Evolutionary conservation across 148 eudicot species (phyloP).

Genomic region (Vaccinium darrowii): DNA sequence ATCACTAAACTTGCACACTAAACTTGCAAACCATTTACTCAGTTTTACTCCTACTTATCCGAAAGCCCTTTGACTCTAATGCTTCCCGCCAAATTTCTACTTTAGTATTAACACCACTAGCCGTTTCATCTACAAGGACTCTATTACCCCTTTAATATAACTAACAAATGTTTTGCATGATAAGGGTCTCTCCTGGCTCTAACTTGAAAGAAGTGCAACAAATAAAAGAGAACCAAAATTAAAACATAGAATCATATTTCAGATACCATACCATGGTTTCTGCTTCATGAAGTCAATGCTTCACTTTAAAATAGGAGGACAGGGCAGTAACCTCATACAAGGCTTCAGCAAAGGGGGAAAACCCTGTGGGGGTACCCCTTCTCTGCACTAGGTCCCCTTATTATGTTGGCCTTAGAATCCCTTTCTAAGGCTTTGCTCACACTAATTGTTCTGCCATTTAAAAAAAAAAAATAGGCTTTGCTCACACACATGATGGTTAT

Average conservation of each 20-base stretch:
- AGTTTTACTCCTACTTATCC: too few species aligned
- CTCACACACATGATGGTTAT: background rate
- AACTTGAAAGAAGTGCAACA: background rate
- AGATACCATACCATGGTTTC: background rate
- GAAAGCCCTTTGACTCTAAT: too few species aligned
- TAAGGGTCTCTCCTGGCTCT: background rate
- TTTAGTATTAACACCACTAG: too few species aligned
- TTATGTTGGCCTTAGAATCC: background rate
- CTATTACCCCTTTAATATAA: background rate
- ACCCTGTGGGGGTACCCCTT: background rate
- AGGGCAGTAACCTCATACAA: background rate
- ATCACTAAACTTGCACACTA: too few species aligned
- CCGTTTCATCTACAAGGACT: too few species aligned
- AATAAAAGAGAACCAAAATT: background rate
- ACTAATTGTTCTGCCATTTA: too few species aligned
- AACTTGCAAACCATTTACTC: too few species aligned
- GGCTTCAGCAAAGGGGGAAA: background rate
- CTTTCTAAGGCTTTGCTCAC: background rate
- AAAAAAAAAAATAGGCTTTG: too few species aligned
- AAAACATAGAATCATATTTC: background rate
- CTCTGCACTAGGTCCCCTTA: conserved; percentile 1
- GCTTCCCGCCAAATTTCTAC: too few species aligned
- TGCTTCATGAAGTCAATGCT: conserved; percentile 9
- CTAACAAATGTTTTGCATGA: background rate
- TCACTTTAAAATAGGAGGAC: background rate